Base-by-base conservation (phyloP, 805 yeast genomes). In the Debaryomyces prosopidis region DNA sequence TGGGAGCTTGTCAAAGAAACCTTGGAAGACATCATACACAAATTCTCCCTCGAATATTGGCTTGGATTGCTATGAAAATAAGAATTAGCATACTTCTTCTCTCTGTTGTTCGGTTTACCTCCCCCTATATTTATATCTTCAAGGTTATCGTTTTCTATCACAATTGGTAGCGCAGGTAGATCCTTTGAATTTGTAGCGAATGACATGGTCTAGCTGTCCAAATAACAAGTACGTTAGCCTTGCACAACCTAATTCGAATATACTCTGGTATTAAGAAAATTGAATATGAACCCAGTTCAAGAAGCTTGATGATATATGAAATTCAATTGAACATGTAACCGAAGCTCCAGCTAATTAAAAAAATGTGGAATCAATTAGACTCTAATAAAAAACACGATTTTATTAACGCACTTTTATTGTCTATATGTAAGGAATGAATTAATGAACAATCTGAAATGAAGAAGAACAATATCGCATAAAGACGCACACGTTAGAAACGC, bases 131-230 rank as follows among this genome's bases (percentile, higher is more conserved):
- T 31, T 9, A 46, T 42, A 18, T 46, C 52, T 40, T 51, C 46
- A 26, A 39, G 36, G 36, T 48, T 39, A 16, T 42, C 40, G n/a
- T 42, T 43, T 26, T 44, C 48, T 27, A 42, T 28, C 2, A 43
- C 42, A 6, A 33, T 27, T 5, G 53, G 48, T 31, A 50, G 37
- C 34, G 32, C 28, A 9, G 51, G 46, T 12, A 44, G 36, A 6
- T 33, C 44, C 27, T 43, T 51, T 18, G 32, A 40, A 10, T 34
- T 40, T 16, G 35, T 36, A 44, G 33, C 39, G 42, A 42, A 18
- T 27, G 50, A 41, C 53, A 49, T 49, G 16, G 28, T 32, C 16
- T 30, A 11, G 26, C 2, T 23, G 26, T 23, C 26, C 26, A 23
- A 23, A 7, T 23, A 23, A 10, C 26, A 23, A 23, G 26, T 23